Base-by-base conservation (phyloP, 1,284 basidiomycete species). In the Sanghuangporus sanghuang region DNA sequence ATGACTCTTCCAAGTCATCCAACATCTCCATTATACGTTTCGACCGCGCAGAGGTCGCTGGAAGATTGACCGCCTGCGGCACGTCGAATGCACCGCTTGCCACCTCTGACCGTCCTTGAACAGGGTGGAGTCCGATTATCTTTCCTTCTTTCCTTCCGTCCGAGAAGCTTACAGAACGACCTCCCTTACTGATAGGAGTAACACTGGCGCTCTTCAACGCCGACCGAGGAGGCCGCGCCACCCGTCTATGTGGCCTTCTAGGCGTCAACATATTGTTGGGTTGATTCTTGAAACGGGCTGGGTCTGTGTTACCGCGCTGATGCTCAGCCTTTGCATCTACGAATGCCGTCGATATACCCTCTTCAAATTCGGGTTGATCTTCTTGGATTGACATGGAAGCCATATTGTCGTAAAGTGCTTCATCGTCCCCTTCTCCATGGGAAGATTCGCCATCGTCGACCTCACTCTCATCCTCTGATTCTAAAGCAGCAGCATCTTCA, bases 81-180 rank as follows among this genome's bases (percentile, higher is more conserved):
- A 56, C 9, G 27, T 23, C 52, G 6, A 60, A 11, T 12, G 40
- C 27, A n/a, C 23, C 55, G 55, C 61, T 63, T 32, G 65, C 71
- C n/a, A 69, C 72, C n/a, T 71, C 67, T 59, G 72, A 69, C 21
- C 79, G 79, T 14, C 76, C 78, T 16, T 71, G 74, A 23, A 76
- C 75, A 27, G 69, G 71, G 64, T 78, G 77, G 54, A 90, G 75
- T 21, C 89, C 91, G 60, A 81, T 78, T 55, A 95, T 95, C 42
- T 91, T 92, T 4, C 95, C 94, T 48, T 90, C 87, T 64, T 83
- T 82, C 71, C 89, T 90, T 4, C 95, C 94, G 72, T 98, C 95
- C 18, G 93, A 96, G 76, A 98, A 98, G 73, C 93, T 95, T 59
- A 98, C 95, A 52, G 92, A 95, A 38, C 95, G 85, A 32, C 87